Evolutionary conservation across 306 rosid species (phyloP).

Genomic region (Pyrus bretschneideri): DNA sequence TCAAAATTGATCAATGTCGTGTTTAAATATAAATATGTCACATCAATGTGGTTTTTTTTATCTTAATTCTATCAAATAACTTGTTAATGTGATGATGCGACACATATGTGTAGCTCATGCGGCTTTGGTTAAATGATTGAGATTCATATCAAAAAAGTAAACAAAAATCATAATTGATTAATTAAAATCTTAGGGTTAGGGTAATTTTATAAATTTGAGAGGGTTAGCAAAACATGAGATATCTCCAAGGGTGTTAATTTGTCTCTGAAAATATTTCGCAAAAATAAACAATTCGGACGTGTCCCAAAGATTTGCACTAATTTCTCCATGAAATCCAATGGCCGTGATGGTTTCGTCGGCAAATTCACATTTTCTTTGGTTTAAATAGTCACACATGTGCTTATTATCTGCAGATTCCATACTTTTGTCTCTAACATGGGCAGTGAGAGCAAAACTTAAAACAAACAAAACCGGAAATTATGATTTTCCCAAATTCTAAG

Average conservation of each 20-base stretch:
- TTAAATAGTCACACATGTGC: constrained; percentile 7
- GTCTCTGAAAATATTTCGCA: not conserved
- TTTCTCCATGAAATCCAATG: constrained; percentile 5
- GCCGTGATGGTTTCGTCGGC: constrained; percentile 12
- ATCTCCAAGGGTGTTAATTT: too few relatives aligned
- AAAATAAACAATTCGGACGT: not conserved
- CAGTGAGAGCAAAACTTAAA: not conserved
- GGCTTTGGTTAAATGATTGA: too few relatives aligned
- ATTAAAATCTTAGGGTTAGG: too few relatives aligned
- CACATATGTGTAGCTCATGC: too few relatives aligned
- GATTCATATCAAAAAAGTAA: too few relatives aligned
- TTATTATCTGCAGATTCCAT: constrained; percentile 3
- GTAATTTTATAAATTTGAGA: too few relatives aligned
- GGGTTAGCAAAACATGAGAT: too few relatives aligned
- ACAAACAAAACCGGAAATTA: too few relatives aligned
- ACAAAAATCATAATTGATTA: too few relatives aligned
- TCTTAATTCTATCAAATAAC: too few relatives aligned
- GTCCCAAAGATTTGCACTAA: not conserved
- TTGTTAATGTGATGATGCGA: not conserved
- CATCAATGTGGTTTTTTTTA: too few relatives aligned
- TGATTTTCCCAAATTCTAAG: not conserved
- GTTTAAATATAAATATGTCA: not conserved
- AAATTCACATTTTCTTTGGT: not conserved
- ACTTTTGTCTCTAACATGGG: not conserved
- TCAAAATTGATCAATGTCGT: not conserved